phyloP scores from a whole-genome alignment of 2,329 filamentous ascomycete species.

The Aureobasidium mangrovei region DNA sequence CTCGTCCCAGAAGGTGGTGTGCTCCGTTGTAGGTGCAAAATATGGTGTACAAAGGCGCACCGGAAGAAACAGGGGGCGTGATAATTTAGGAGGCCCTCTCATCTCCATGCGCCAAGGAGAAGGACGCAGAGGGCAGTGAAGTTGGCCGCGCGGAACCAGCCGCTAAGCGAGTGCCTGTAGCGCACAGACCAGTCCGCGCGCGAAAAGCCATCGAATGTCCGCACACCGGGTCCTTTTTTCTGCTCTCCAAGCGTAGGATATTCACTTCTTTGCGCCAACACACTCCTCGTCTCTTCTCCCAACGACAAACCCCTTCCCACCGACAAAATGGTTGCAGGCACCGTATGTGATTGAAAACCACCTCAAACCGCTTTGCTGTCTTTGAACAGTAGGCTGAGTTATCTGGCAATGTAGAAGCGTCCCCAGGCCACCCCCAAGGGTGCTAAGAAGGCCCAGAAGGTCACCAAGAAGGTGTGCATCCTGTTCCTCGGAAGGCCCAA shows the following conservation, averaged over 20 bases:
- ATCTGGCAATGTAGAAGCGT: conserved; percentile 47
- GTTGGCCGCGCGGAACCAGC: conserved; percentile 46
- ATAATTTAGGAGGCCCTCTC: too few relatives aligned
- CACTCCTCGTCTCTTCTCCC: conserved; percentile 20
- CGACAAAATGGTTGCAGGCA: conserved; percentile 65
- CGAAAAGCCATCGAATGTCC: background rate
- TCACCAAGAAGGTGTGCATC: conserved; percentile 66
- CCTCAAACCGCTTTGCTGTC: conserved; percentile 76
- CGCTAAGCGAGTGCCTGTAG: background rate
- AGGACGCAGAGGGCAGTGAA: conserved; percentile 98
- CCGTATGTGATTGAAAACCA: conserved; percentile 61
- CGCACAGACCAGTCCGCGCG: background rate
- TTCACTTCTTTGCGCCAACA: conserved; percentile 70
- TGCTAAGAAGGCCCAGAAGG: conserved; percentile 53
- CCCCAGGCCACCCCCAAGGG: conserved; percentile 30
- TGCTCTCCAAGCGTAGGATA: conserved; percentile 65
- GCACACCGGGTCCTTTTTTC: conserved; percentile 1
- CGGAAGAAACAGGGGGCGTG: too few relatives aligned
- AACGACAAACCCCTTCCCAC: conserved; percentile 20
- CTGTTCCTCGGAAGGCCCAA: background rate
- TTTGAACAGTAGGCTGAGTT: conserved; percentile 89
- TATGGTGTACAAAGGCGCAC: too few relatives aligned
- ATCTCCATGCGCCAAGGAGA: background rate
- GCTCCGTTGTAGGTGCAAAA: too few relatives aligned
- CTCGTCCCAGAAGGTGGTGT: too few relatives aligned